A percentile compares a stretch with the other conserved stretches of the same genome.
These are phyloP conservation scores for Murraya paniculata DNA, from an alignment of 345 rosid species.

Conservation along the genomic window DNA sequence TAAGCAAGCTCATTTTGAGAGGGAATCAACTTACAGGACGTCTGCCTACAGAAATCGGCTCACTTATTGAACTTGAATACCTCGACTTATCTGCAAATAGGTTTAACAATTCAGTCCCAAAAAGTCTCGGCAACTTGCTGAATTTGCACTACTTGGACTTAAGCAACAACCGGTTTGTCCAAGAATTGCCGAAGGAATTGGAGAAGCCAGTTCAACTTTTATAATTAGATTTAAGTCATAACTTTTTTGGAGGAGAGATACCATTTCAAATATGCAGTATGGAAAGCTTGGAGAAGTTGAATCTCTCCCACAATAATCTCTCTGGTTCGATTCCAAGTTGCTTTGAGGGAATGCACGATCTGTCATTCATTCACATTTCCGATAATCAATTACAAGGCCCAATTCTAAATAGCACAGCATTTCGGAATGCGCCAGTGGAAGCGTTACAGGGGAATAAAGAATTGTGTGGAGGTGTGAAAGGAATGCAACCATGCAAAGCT, in stretches of 20 bases:
- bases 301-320: neutral
- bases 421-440: neutral
- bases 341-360: neutral
- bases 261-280: neutral
- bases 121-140: neutral
- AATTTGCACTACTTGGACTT: neutral
- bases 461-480: neutral
- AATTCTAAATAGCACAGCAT: neutral
- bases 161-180: neutral
- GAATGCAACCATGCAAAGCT: neutral
- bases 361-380: neutral
- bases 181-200: neutral
- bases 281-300: neutral
- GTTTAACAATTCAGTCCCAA: neutral
- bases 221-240: neutral
- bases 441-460: neutral
- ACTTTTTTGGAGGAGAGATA: neutral
- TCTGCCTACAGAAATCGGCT: neutral
- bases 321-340: neutral
- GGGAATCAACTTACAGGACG: neutral
- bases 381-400: neutral
- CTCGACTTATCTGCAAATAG: neutral
- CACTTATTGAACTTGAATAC: neutral
- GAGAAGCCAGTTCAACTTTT: neutral
- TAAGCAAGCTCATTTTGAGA: constrained; percentile 16